Base-by-base conservation (phyloP, 2,329 filamentous ascomycete species). In the Trichophyton schoenleinii region DNA sequence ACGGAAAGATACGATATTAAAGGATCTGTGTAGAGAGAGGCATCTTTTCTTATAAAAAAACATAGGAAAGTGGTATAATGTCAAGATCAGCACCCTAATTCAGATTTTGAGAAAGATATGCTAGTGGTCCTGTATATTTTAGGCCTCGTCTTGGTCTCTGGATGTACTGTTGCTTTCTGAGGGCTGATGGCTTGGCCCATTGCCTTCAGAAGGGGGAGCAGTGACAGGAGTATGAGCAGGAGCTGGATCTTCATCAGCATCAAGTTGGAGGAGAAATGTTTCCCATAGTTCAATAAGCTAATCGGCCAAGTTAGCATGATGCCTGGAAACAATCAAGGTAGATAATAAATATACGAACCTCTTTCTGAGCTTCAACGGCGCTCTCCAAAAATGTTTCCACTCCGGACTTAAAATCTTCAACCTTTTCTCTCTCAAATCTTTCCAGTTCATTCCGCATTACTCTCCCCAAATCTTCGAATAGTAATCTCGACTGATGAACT, bases 301-400 rank as follows among this genome's bases (percentile, higher is more conserved):
- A 7, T 28, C 25, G 6, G 18, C 49, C 60, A 9, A 59, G 49
- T 60, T 5, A 44, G 25, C 41, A 28, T 49, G 3, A 36, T 18
- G n/a, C 4, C 52, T n/a, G 13, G 18, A 36, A 34, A 28, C 18
- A 3, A 15, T 9, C 2, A 34, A 22, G 13, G 22, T 13, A 44
- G 52, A 55, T 28, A 11, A 8, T 28, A 6, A 11, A 25, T 59
- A 22, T 25, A 63, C 83, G 74, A 73, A 94, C 92, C 86, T 99
- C 94, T 77, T 99, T 99, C 78, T 99, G 94, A 61, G 92, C 94
- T 76, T 99, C 94, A 3, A 99, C 91, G 2, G 94, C 90, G 70
- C 94, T 91, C 78, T 99, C 94, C 68, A 99, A 75, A 75, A 96
- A 99, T 1, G 94, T 99, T 78, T 99, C 94, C 1, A 99, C 91